Conservation (phyloP, 75 land plant genomes). For the Selaginella tamariscina region DNA sequence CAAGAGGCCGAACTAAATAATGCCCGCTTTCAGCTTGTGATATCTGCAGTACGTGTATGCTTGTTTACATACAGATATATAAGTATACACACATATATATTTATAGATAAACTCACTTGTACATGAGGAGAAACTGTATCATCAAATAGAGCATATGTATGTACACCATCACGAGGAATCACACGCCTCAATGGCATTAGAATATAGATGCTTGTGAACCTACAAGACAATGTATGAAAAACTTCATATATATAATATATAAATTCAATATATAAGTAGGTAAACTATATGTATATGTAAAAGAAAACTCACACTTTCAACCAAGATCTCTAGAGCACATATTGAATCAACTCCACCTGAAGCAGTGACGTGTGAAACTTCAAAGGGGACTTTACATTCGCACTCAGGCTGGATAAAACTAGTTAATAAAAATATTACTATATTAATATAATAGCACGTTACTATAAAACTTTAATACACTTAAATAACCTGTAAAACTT, state of each 20-base stretch:
- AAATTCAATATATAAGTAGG: slow-evolving; percentile 17
- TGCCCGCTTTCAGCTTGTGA: slow-evolving; percentile 30
- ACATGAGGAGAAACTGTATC: slow-evolving; percentile 16
- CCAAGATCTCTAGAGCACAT: neutral
- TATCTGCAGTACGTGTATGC: slow-evolving; percentile 22
- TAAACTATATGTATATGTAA: slow-evolving; percentile 13
- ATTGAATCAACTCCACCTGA: neutral
- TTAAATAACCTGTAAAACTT: slow-evolving; percentile 18
- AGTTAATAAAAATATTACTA: neutral
- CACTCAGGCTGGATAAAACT: neutral
- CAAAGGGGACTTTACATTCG: neutral
- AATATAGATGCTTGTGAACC: neutral
- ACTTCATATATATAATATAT: slow-evolving; percentile 4
- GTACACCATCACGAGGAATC: slow-evolving; percentile 16
- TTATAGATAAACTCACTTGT: slow-evolving; percentile 15
- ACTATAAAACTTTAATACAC: neutral
- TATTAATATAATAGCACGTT: neutral
- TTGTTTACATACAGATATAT: neutral
- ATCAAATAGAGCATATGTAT: slow-evolving; percentile 18
- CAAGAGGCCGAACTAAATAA: slow-evolving; percentile 28
- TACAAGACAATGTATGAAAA: slow-evolving; percentile 11
- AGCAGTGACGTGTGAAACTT: neutral
- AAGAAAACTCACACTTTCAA: slow-evolving; percentile 16
- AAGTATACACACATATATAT: neutral
- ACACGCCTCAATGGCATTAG: slow-evolving; percentile 6